These are phyloP conservation scores for Micractinium sp. DNA, from an alignment of 139 green algal species.

Conservation along the genomic window DNA sequence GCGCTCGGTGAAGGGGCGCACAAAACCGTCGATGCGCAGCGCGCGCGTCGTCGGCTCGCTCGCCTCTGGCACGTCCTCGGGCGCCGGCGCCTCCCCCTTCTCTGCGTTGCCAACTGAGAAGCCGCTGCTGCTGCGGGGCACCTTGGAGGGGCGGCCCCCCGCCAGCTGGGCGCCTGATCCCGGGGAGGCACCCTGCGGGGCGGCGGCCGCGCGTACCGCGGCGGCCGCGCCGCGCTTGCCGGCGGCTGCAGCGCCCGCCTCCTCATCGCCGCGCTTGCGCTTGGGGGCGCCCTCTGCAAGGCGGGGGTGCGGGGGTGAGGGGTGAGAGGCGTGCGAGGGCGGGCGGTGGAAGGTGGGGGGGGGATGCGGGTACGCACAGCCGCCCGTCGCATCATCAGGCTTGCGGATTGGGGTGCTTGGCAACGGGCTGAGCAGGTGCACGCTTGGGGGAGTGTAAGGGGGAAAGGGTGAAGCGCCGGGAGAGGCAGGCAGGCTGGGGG, in stretches of 20 bases:
- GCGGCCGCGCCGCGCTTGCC: not conserved
- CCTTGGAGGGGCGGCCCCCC: constrained; percentile 26
- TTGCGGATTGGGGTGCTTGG: too few species aligned
- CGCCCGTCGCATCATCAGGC: too few species aligned
- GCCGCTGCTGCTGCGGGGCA: constrained; percentile 1
- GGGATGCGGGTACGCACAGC: too few species aligned
- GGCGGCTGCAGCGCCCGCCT: not conserved
- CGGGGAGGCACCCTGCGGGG: not conserved
- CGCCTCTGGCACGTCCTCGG: constrained; percentile 16
- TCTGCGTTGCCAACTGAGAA: not conserved
- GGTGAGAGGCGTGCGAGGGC: too few species aligned
- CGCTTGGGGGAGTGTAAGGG: too few species aligned
- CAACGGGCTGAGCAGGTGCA: too few species aligned
- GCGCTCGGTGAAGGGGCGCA: constrained; percentile 78
- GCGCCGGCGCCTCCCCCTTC: constrained; percentile 10
- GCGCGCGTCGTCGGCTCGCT: constrained; percentile 43
- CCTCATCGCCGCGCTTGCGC: constrained; percentile 28
- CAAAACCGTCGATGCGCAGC: constrained; percentile 81
- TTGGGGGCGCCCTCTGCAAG: not conserved
- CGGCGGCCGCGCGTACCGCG: not conserved
- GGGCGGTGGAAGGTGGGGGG: too few species aligned
- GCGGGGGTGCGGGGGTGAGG: not conserved
- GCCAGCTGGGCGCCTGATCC: not conserved
- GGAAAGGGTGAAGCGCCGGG: too few species aligned
- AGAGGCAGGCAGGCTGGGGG: too few species aligned